Evolutionary conservation across 768 basidiomycete species (phyloP), one percentile per base, ranked within the genome.

Genomic region (Udeniomyces megalosporus): DNA sequence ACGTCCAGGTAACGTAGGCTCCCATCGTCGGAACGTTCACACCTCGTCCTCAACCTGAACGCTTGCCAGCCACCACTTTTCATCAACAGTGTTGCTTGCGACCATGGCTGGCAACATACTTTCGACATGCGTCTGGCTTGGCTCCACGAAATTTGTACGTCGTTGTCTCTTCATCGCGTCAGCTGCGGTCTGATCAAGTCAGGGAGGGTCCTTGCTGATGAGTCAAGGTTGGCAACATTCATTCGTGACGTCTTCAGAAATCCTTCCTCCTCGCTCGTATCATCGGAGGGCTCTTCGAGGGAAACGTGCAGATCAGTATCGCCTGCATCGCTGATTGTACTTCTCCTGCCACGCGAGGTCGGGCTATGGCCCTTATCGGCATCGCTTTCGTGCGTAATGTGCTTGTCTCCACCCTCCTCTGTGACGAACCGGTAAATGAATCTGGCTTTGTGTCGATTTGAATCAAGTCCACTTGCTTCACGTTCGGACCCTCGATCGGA

Each of bases 221-320:
- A n/a, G n/a, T n/a, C n/a, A n/a, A n/a, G n/a, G n/a, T n/a, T n/a
- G n/a, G n/a, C n/a, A n/a, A n/a, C n/a, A n/a, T n/a, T n/a, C n/a
- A n/a, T n/a, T n/a, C n/a, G n/a, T 8, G 28, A 35, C n/a, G 10
- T 34, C 44, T 29, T 55, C 55, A 17, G n/a, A 22, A 31, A 50
- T 84, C 86, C 0, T 96, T 88, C 71, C 78, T 90, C 77, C 80
- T 92, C 28, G 90, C 91, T 10, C 81, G 93, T 15, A 78, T 96
- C 5, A 82, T 97, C 38, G 92, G 92, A 11, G 93, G 93, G 3
- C 77, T 96, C 10, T 89, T 87, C 69, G 93, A 99, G 76, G 93
- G 93, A 49, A 99, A 99, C 70, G 93, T 97, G 12, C 93, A 99
- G 71, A 77, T 99, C 49, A 86, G 88, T 50, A 95, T 89, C 69